Conservation (phyloP, 306 rosid species). For the Clitoria ternatea region DNA sequence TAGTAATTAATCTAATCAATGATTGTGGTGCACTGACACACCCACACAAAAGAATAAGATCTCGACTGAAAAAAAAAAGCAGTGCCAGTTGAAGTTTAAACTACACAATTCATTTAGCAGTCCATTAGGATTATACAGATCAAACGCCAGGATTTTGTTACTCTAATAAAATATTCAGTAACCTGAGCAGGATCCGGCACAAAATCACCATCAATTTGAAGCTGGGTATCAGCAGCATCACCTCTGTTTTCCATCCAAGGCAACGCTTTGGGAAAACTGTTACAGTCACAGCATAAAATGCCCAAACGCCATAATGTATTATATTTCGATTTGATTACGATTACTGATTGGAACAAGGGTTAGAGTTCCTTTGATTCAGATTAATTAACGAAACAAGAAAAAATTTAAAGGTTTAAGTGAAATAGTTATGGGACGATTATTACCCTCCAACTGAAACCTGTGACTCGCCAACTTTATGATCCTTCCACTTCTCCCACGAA, state of each 20-base stretch:
- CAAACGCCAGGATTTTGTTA: background rate
- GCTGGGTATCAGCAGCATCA: conserved; percentile 18
- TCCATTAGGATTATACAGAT: background rate
- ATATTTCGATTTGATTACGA: background rate
- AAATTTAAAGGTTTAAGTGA: background rate
- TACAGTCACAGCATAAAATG: background rate
- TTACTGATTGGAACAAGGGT: background rate
- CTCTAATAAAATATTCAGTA: conserved; percentile 5
- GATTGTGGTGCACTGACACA: background rate
- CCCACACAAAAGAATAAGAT: background rate
- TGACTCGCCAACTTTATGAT: conserved; percentile 19
- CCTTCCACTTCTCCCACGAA: conserved; percentile 15
- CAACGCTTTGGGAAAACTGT: conserved; percentile 4
- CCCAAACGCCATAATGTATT: background rate
- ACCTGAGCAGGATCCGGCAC: conserved; percentile 38
- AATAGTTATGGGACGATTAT: background rate
- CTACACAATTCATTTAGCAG: background rate
- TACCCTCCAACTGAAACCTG: conserved; percentile 22
- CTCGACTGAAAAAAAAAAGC: background rate
- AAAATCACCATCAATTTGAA: conserved; percentile 25
- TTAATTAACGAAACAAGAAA: background rate
- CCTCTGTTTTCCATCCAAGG: conserved; percentile 44
- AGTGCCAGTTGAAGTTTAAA: background rate
- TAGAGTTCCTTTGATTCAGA: background rate
- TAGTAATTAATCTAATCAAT: background rate